Evolutionary conservation across 345 rosid genomes (phyloP), one percentile per base, ranked within the genome.

Genomic region (Eucalyptus viminalis): DNA sequence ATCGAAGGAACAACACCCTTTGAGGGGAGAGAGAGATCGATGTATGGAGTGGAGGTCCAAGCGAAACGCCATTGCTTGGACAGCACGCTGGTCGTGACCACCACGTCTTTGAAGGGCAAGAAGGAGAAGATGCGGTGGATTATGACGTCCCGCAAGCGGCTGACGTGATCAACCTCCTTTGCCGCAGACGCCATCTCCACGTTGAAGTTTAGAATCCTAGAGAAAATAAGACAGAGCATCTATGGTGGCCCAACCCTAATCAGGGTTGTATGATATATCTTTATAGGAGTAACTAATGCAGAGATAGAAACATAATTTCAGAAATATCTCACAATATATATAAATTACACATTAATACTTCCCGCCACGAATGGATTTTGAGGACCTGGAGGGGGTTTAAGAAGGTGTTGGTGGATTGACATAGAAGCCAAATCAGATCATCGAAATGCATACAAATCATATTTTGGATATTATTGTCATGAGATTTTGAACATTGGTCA

Each of bases 231-330:
- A 24, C 29, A 56, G 6, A 56, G 29, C 62, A 3, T 56, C 29
- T 2, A 24, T 56, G 13, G 62, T 24, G 62, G 62, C 62, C 62
- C 13, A 56, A 56, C 29, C 29, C 62, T 56, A 56, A 56, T 24
- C 29, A 56, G 62, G 62, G 62, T 56, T 0, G 62, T 56, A 11
- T 56, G 29, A 24, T 24, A 10, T 56, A 25, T 56, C 27, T 24
- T 56, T 22, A 10, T 22, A 56, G 62, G 62, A 56, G 29, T 2
- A 10, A 2, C 62, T 0, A 56, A 56, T 56, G 62, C 10, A 56
- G 0, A 56, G 0, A 56, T 56, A 56, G 27, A 22, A 24, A 56
- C 13, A 24, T 56, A 56, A 56, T 56, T 22, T 9, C 2, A 56
- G 27, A 56, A 56, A 56, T 56, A 56, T 56, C 13, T 24, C 62